Base-by-base conservation (phyloP, 2,329 filamentous ascomycete species). In the Alternaria metachromatica region DNA sequence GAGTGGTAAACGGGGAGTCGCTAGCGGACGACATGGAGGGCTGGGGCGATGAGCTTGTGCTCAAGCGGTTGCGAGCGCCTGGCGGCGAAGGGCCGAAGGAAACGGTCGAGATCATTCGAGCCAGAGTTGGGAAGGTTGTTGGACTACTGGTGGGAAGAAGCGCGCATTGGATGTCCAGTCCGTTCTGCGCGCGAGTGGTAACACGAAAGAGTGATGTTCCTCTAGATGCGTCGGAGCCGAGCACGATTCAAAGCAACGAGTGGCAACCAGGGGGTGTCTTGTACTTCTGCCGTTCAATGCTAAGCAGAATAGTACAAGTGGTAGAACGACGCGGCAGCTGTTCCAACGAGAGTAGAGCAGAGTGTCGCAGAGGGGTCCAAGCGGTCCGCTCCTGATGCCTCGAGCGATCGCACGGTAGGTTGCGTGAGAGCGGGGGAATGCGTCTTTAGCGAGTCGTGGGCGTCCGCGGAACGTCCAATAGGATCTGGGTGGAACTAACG, bases 11-110 rank as follows among this genome's bases (percentile, higher is more conserved):
- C 9, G 80, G 78, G 21, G 80, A 81, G 53, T 81, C 80, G 73
- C 78, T 80, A 48, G 75, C 72, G 64, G 80, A 80, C 51, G 78
- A 78, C 73, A 79, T 80, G 62, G 80, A 81, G 68, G 80, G 74
- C 66, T 78, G 77, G 41, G 77, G 77, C 57, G 78, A 80, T 28
- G 79, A 80, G 74, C 78, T 80, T 64, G 76, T 80, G 74, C 79
- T 81, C 75, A 78, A 65, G 60, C 77, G 74, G 69, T 66, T 66
- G 63, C 72, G 69, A 57, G 71, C 73, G 72, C 68, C 70, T 62
- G 75, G 68, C 67, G 72, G 76, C 73, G 73, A 70, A 63, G 76
- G 76, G 67, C 78, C 77, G 70, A 78, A 77, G 49, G 74, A 72
- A 41, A 74, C 57, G 45, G 73, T 76, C 21, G 77, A 76, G 70